Base-by-base conservation (phyloP, 164 flowering plant genomes). In the Magnolia sinica region DNA sequence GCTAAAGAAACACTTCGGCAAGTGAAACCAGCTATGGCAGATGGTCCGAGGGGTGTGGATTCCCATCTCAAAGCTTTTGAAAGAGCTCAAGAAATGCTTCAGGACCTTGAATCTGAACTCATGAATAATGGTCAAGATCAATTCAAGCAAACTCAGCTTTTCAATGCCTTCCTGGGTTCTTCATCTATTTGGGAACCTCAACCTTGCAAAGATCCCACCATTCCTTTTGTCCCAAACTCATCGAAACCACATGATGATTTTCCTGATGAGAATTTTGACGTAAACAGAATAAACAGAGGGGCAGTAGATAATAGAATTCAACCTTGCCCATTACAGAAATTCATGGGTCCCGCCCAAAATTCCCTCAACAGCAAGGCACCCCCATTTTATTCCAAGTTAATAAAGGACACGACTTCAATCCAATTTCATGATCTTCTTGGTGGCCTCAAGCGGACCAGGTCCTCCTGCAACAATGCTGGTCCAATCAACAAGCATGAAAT, bases 61-160 rank as follows among this genome's bases (percentile, higher is more conserved):
- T 96, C 99, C 2, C 99, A 96, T 79, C 90, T 96, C 67, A 96
- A 96, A 79, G 98, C 99, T 64, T 96, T 89, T 76, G 98, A 96
- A 82, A 89, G 98, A 73, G 99, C 99, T 9, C 99, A 93, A 74
- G 97, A 96, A 71, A 96, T 96, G 99, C 95, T 94, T 52, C 73
- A 81, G 8, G 98, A 96, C 71, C 92, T 96, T 2, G 98, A 93
- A 74, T 91, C 93, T 3, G 97, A 88, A 68, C 81, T 87, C 85
- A 88, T 90, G 94, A 88, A 83, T 20, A 83, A 82, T n/a, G 91
- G 85, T 16, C 88, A 84, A 3, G 96, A 89, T 73, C 68, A 86
- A 24, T 84, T 91, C 10, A 93, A 92, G 50, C 93, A 91, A 82
- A 86, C 93, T 49, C 84, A 86, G 79, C 90, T 91, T 61, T 95